These are phyloP conservation scores for Paspalum notatum DNA, from an alignment of 176 grass and related monocot genomes.

Conservation along the genomic window DNA sequence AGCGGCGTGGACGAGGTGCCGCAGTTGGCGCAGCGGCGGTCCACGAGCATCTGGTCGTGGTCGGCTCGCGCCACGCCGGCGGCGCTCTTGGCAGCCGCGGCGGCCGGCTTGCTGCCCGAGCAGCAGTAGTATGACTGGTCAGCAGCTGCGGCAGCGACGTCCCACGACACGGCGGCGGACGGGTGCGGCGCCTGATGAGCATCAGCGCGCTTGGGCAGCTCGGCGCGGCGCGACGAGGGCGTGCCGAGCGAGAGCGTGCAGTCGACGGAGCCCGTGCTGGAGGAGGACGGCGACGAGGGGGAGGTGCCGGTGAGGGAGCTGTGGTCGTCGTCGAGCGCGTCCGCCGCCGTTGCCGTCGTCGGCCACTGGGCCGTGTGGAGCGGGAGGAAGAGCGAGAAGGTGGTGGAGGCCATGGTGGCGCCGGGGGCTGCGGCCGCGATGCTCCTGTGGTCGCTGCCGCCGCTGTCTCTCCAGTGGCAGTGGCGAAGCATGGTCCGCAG, in stretches of 20 bases:
- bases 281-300: conserved; percentile 35
- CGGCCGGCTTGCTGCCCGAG: not conserved
- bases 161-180: conserved; percentile 40
- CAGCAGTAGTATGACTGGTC: conserved; percentile 21
- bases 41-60: conserved; percentile 2
- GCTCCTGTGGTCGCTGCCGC: not conserved
- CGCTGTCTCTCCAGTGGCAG: not conserved
- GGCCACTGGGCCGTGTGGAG: conserved; percentile 15
- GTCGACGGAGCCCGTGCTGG: conserved; percentile 57
- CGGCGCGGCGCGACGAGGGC: conserved; percentile 57
- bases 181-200: not conserved
- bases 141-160: not conserved
- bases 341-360: no score
- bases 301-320: conserved; percentile 48
- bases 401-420: conserved; percentile 23
- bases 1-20: conserved; percentile 92
- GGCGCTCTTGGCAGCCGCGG: not conserved
- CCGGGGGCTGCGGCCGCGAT: not conserved
- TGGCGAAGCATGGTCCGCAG: conserved; percentile 22
- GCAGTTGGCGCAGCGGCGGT: conserved; percentile 93
- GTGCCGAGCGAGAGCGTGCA: conserved; percentile 94
- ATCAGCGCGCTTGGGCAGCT: not conserved
- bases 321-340: conserved; percentile 43
- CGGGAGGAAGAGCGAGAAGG: conserved; percentile 49
- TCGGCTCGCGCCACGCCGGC: not conserved